A percentile compares a stretch with the other conserved stretches of the same genome.
These are phyloP conservation scores for Paraglomus brasilianum DNA, from an alignment of 192 early-diverging fungal species.

Conservation along the genomic window DNA sequence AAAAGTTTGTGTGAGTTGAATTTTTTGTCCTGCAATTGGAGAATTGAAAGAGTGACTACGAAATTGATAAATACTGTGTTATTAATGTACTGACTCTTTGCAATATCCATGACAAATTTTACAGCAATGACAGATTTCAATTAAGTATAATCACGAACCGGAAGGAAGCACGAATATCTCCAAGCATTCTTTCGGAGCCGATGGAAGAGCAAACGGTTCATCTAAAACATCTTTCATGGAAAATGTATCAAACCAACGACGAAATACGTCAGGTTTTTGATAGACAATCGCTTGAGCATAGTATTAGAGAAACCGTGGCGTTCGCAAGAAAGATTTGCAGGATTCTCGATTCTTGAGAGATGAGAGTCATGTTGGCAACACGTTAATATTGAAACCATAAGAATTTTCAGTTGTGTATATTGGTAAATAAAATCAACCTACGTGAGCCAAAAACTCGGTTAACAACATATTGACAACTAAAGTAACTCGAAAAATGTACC, in stretches of 20 bases:
- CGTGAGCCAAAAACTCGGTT: too few species aligned
- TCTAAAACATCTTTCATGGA: constrained; percentile 10
- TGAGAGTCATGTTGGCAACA: too few species aligned
- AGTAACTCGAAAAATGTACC: too few species aligned
- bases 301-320: not conserved
- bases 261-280: constrained; percentile 4
- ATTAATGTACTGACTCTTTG: not conserved
- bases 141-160: not conserved
- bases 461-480: too few species aligned
- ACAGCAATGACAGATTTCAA: constrained; percentile 19
- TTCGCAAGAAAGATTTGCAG: constrained; percentile 5
- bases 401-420: too few species aligned
- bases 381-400: too few species aligned
- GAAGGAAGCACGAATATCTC: not conserved
- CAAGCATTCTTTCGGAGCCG: too few species aligned
- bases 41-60: too few species aligned
- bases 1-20: not conserved
- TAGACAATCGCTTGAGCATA: not conserved
- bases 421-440: too few species aligned
- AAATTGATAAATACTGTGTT: too few species aligned
- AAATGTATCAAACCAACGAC: constrained; percentile 17
- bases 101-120: not conserved
- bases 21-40: too few species aligned
- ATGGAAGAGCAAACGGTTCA: not conserved
- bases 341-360: too few species aligned